These are phyloP conservation scores for Tubosaeta brunneosetosa DNA, from an alignment of 768 basidiomycete genomes.

Conservation along the genomic window DNA sequence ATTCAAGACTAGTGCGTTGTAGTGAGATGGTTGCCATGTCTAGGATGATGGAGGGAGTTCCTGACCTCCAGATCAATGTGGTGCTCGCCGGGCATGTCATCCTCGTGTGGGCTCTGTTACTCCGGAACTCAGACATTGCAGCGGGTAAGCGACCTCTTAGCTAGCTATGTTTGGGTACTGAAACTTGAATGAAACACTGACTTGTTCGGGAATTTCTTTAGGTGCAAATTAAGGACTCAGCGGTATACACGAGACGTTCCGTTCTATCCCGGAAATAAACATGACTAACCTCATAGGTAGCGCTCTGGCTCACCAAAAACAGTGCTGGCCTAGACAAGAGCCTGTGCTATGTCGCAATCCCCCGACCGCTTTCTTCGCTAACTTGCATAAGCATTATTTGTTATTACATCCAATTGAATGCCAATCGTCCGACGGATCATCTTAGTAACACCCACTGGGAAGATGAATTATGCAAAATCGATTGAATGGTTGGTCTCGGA, in stretches of 20 bases:
- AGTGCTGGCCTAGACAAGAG: constrained; percentile 35
- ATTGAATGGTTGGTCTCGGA: no score
- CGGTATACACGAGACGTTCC: constrained; percentile 36
- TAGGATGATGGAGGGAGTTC: constrained; percentile 24
- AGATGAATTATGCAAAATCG: no score
- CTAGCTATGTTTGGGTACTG: neutral
- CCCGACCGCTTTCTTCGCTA: constrained; percentile 17
- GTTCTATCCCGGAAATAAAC: neutral
- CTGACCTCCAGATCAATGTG: constrained; percentile 34
- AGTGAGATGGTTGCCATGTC: constrained; percentile 31
- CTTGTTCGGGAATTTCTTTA: constrained; percentile 7
- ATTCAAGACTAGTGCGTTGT: neutral
- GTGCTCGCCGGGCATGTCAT: constrained; percentile 27
- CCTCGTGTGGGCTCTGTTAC: constrained; percentile 9
- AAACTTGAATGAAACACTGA: neutral
- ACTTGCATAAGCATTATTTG: no score
- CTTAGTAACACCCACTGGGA: no score
- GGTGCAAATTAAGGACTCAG: constrained; percentile 42
- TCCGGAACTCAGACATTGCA: constrained; percentile 33
- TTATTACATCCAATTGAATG: no score
- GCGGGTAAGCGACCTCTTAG: constrained; percentile 25
- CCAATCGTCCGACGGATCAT: no score
- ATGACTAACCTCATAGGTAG: constrained; percentile 17
- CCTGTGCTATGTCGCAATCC: constrained; percentile 30
- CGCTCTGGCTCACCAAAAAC: constrained; percentile 35